Evolutionary conservation across 768 basidiomycete genomes (phyloP).

Genomic region (Suillus subaureus): DNA sequence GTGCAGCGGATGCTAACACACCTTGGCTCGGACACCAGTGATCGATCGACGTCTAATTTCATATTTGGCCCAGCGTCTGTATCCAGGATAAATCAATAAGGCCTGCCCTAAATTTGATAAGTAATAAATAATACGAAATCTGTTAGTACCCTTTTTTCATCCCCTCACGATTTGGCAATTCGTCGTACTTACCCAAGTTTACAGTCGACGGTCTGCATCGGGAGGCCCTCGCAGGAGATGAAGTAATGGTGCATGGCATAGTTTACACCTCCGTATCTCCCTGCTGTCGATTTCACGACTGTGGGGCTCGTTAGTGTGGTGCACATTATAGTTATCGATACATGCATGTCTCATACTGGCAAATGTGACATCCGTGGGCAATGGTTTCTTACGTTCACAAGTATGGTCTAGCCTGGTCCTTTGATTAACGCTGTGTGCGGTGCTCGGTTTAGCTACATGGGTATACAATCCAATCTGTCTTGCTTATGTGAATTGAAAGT

Average conservation of each 20-base stretch:
- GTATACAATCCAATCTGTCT: neutral
- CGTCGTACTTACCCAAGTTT: constrained; percentile 37
- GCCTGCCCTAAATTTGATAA: constrained; percentile 40
- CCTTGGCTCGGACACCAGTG: no score
- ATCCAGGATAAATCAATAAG: constrained; percentile 5
- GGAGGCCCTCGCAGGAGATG: constrained; percentile 87
- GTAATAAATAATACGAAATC: constrained; percentile 3
- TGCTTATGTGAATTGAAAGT: neutral
- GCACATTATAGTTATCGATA: constrained; percentile 53
- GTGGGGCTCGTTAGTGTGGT: constrained; percentile 85
- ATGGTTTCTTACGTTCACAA: neutral
- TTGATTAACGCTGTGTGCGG: neutral
- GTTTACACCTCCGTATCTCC: constrained; percentile 89
- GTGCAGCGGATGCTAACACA: neutral
- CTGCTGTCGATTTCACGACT: constrained; percentile 54
- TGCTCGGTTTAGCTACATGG: neutral
- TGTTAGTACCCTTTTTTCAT: constrained; percentile 19
- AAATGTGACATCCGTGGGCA: neutral
- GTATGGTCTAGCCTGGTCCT: neutral
- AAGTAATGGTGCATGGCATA: constrained; percentile 89
- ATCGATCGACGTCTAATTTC: no score
- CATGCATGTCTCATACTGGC: no score
- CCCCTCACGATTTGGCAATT: constrained; percentile 51
- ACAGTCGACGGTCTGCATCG: constrained; percentile 45
- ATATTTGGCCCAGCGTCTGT: neutral